Conservation (phyloP, 495 filamentous ascomycete species). For the Chaetomium fimeti region DNA sequence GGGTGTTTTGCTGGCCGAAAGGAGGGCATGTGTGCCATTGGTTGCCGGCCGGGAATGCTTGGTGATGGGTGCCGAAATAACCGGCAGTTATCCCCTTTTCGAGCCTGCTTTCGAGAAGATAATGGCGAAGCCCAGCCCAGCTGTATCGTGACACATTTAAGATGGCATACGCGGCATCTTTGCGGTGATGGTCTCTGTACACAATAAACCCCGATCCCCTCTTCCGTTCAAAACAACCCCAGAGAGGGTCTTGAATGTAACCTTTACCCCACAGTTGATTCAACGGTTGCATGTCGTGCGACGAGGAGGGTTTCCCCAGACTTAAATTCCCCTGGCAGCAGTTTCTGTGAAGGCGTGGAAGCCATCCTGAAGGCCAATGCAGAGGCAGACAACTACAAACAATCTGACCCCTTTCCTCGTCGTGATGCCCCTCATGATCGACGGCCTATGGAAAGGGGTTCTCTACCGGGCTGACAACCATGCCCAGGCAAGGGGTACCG, state of each 20-base stretch:
- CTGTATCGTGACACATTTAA: not conserved
- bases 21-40: slow-evolving; percentile 11
- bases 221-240: not conserved
- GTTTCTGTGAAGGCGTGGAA: not conserved
- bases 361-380: not conserved
- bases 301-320: not conserved
- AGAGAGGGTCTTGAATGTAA: not conserved
- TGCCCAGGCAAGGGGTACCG: slow-evolving; percentile 8
- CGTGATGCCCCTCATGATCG: too few species aligned
- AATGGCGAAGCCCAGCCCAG: too few species aligned
- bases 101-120: not conserved
- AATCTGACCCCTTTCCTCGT: not conserved
- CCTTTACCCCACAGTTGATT: not conserved
- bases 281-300: not conserved
- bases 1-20: not conserved
- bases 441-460: not conserved
- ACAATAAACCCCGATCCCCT: not conserved
- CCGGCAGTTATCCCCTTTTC: slow-evolving; percentile 1
- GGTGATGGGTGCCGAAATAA: not conserved
- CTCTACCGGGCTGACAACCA: not conserved
- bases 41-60: not conserved
- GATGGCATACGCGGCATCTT: not conserved
- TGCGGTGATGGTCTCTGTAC: not conserved
- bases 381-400: too few species aligned
- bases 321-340: not conserved